Percentiles rank a stretch among this genome's conserved stretches.
Evolutionary conservation across 345 rosid genomes (phyloP).

Genomic region (Eucalyptus cloeziana): DNA sequence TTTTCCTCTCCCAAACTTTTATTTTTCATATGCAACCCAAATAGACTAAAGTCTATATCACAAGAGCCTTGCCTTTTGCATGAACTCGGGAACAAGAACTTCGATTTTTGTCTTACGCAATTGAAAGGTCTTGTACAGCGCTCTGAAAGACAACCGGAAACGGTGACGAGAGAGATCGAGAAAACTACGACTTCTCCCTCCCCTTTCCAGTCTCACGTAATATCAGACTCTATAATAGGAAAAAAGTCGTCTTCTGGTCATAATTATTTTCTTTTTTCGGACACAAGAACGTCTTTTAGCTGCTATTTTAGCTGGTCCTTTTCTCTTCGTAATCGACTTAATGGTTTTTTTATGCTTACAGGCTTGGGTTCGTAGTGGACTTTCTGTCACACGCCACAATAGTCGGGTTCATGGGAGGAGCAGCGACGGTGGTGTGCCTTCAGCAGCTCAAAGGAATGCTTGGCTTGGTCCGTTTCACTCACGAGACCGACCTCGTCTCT

Average conservation of each 20-base stretch:
- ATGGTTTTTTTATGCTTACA: neutral
- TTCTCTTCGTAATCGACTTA: neutral
- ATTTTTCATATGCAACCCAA: neutral
- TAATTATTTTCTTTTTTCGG: neutral
- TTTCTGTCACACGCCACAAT: slow-evolving; percentile 94
- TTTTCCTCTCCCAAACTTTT: neutral
- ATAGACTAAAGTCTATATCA: neutral
- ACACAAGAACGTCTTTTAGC: neutral
- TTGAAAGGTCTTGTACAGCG: neutral
- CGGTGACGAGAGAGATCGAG: neutral
- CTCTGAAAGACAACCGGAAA: neutral
- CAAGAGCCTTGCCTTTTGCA: neutral
- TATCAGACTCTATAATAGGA: neutral
- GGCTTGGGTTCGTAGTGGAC: slow-evolving; percentile 93
- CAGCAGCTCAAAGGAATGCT: slow-evolving; percentile 92
- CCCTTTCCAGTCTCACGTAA: neutral
- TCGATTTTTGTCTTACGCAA: neutral
- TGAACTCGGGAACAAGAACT: neutral
- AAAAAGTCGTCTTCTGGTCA: neutral
- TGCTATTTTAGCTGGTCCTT: neutral
- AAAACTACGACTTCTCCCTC: neutral
- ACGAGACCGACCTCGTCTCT: slow-evolving; percentile 60
- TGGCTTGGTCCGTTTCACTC: slow-evolving; percentile 76
- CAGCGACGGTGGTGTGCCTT: slow-evolving; percentile 92
- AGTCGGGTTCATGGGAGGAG: slow-evolving; percentile 98